Base-by-base conservation (phyloP, 176 grass and related monocot species). In the Elaeis guineensis region DNA sequence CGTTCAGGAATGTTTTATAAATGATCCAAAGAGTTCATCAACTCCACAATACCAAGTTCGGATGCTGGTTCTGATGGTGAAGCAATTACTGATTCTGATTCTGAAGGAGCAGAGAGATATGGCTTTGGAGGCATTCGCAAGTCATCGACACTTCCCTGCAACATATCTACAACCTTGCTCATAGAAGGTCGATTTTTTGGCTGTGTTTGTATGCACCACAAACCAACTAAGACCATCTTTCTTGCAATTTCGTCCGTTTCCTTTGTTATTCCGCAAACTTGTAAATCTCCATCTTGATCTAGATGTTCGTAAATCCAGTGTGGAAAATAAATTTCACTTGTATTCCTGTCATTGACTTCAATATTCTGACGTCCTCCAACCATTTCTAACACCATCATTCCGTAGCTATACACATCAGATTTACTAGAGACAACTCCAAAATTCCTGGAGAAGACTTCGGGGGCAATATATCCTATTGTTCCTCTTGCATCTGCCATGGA, bases 371-470 rank as follows among this genome's bases (percentile, higher is more conserved):
- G 60, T 15, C 78, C 75, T 48, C 75, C 75, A 17, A 81, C 76
- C 67, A 89, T 84, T 25, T 81, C 77, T 55, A 89, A 16, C 0
- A 84, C n/a, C 78, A 90, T 55, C 78, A 82, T 90, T 50, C 82
- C 86, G 66, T 85, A 90, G 44, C 86, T 85, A 18, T 90, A 90
- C 6, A 85, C 82, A 21, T 90, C 86, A 14, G 78, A 85, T 24
- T 85, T 85, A 5, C 74, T 73, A 0, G 87, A 85, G 25, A 77
- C 69, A 32, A 71, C 56, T 14, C 79, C 87, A 65, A 80, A 82
- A 35, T 51, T 71, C 55, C 79, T 77, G 1, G 60, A 86, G 32
- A 93, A 87, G 12, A 87, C 80, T 75, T 92, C 89, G 23, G 80
- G 83, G 39, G 83, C 80, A 58, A 92, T 84, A 8, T 80, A 87